phyloP scores from a whole-genome alignment of 2,329 filamentous ascomycete species.

The Blastomyces parvus region DNA sequence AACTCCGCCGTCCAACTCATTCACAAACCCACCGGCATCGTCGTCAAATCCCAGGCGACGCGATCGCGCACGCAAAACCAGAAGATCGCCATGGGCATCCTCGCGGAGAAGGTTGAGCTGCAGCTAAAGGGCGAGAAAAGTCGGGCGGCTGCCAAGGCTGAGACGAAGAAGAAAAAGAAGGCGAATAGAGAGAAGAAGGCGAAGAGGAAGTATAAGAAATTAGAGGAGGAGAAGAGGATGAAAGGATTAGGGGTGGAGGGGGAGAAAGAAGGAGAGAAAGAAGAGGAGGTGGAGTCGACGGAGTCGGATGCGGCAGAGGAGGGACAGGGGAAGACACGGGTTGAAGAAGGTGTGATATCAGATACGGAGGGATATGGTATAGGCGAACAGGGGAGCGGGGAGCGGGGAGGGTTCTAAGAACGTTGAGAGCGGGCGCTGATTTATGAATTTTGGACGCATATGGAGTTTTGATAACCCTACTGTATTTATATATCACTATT shows the following conservation, averaged over 20 bases:
- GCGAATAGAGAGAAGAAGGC: slow-evolving; percentile 37
- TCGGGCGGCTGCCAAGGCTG: slow-evolving; percentile 70
- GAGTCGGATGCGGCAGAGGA: slow-evolving; percentile 5
- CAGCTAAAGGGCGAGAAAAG: slow-evolving; percentile 63
- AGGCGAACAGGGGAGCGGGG: background rate
- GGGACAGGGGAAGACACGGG: background rate
- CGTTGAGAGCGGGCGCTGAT: background rate
- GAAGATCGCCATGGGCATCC: slow-evolving; percentile 66
- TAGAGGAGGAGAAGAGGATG: slow-evolving; percentile 23
- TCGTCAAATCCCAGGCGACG: slow-evolving; percentile 89
- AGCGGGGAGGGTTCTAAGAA: background rate
- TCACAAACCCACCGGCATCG: slow-evolving; percentile 80
- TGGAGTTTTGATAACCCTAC: background rate
- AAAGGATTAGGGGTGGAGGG: slow-evolving; percentile 14
- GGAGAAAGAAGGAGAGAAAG: slow-evolving; percentile 14
- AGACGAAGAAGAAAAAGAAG: slow-evolving; percentile 60
- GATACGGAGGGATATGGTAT: background rate
- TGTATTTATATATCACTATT: background rate
- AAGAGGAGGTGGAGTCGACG: slow-evolving; percentile 13
- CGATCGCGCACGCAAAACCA: slow-evolving; percentile 79
- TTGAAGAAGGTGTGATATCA: no score
- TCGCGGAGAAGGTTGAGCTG: slow-evolving; percentile 70
- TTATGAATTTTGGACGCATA: background rate
- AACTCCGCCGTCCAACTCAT: slow-evolving; percentile 88
- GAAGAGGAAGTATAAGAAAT: slow-evolving; percentile 35